Base-by-base conservation (phyloP, 805 yeast genomes). In the Cyberlindnera japonica region DNA sequence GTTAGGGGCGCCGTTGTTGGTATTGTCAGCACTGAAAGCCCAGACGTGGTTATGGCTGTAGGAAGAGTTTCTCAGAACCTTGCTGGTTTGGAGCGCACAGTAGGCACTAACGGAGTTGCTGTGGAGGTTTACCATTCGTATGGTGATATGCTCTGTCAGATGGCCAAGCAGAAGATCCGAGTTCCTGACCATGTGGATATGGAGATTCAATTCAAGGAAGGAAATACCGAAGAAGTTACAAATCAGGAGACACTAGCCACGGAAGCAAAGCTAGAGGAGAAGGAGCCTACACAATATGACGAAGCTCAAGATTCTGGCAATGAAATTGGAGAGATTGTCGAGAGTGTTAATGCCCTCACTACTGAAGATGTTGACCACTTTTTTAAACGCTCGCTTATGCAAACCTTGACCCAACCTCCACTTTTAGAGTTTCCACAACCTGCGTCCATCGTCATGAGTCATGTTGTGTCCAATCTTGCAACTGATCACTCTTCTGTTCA, bases 71-170 rank as follows among this genome's bases (percentile, higher is more conserved):
- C 63, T 28, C 43, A 72, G 49, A 72, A 81, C 50, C 48, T 86
- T 48, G 58, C 64, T 3, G 59, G 62, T 2, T 62, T 67, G 35
- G 61, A 64, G 29, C 55, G 67, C 3, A 83, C 77, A 1, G 61
- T 72, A n/a, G 89, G 88, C 0, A 67, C 73, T 13, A 71, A 72
- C 13, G 99, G 98, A 11, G 77, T 83, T 22, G 96, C 93, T 0
- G 95, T 90, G 1, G 70, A 74, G 35, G 65, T 88, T 5, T 51
- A 78, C n/a, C 95, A 88, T 51, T 71, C 71, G 23, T 59, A 74
- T 14, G 82, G 76, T 3, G 99, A 91, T 57, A 76, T 73, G 38
- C 65, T 91, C 37, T 74, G 67, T 35, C 64, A 64, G 25, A 53
- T 75, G 45, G 76, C 76, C 35, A 76, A 77, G 44, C 54, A 54